A percentile compares a stretch with the other conserved stretches of the same genome.
Conservation (phyloP, 1,284 basidiomycete species). For the Papiliotrema nemorosa region DNA sequence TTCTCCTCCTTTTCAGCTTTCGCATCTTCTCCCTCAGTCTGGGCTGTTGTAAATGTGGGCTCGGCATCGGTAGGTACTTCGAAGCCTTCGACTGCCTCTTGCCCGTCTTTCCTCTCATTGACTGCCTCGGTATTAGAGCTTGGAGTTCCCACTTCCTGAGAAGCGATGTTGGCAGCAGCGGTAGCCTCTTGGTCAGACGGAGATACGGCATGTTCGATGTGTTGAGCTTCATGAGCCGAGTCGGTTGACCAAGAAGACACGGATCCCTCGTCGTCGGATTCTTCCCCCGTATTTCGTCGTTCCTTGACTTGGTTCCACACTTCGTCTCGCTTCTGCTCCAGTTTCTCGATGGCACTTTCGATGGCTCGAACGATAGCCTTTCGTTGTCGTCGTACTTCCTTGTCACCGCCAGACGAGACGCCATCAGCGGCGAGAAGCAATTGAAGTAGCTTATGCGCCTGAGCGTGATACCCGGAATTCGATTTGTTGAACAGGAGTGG, state of each 20-base stretch:
- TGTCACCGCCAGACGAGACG: constrained; percentile 62
- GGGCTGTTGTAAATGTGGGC: neutral
- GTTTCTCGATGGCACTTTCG: constrained; percentile 59
- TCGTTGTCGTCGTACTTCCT: constrained; percentile 57
- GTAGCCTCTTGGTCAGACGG: neutral
- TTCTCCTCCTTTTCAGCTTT: constrained; percentile 8
- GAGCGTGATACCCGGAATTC: constrained; percentile 59
- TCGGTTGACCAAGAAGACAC: constrained; percentile 3
- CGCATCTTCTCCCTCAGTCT: constrained; percentile 5
- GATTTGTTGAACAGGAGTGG: constrained; percentile 53
- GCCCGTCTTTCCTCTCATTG: neutral
- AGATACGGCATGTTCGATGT: constrained; percentile 6
- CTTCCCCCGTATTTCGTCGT: constrained; percentile 31
- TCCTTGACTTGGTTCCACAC: constrained; percentile 39
- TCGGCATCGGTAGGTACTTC: constrained; percentile 5
- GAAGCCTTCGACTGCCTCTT: constrained; percentile 4
- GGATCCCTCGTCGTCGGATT: constrained; percentile 29
- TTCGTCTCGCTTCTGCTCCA: constrained; percentile 52
- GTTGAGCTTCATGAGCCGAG: neutral
- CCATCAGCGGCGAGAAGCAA: constrained; percentile 64
- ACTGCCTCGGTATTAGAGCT: neutral
- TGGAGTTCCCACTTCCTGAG: constrained; percentile 1
- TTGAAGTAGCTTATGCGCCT: constrained; percentile 60
- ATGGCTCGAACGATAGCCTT: constrained; percentile 60
- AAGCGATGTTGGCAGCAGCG: neutral